Evolutionary conservation across 176 grass and related monocot species (phyloP).

Genomic region (Aegilops sharonensis): DNA sequence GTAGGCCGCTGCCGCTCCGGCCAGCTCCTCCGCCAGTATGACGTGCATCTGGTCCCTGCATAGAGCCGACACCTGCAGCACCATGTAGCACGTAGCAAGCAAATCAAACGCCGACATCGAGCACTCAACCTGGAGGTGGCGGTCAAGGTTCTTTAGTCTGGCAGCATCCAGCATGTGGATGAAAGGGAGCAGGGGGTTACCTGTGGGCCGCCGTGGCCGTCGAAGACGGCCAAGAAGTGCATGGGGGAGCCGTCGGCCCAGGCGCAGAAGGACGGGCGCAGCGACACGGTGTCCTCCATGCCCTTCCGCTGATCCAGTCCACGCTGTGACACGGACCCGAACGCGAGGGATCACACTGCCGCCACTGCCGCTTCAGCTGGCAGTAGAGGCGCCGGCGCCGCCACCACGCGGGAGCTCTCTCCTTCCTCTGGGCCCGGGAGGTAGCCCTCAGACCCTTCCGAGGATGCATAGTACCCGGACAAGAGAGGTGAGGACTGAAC

Average conservation of each 20-base stretch:
- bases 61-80: conserved; percentile 46
- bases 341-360: neutral
- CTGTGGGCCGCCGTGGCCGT: neutral
- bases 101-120: neutral
- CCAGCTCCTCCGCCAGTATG: conserved; percentile 58
- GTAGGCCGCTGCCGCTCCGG: neutral
- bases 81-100: neutral
- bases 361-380: neutral
- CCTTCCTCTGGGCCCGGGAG: neutral
- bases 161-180: too few species aligned
- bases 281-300: neutral
- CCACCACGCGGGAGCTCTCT: neutral
- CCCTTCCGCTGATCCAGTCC: neutral
- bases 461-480: too few species aligned
- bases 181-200: too few species aligned
- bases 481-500: too few species aligned
- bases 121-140: neutral
- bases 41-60: conserved; percentile 71
- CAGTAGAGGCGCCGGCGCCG: too few species aligned
- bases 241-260: neutral
- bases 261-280: neutral
- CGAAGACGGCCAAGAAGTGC: neutral
- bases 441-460: too few species aligned
- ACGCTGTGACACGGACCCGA: neutral
- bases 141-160: too few species aligned